Evolutionary conservation across 305 asterid species (phyloP).

Genomic region (Ajuga reptans): DNA sequence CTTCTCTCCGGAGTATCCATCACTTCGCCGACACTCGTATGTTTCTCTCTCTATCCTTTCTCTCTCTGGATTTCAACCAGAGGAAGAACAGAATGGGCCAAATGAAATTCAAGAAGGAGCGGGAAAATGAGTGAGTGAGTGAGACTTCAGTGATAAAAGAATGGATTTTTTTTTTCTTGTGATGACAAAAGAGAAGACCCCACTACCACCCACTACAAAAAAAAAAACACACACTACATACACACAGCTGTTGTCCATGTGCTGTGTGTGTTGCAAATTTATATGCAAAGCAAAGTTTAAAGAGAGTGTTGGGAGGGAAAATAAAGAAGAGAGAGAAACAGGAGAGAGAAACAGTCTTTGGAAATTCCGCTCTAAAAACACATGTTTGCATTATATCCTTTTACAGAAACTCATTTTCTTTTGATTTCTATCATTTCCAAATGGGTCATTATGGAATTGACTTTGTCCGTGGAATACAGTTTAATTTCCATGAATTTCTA

Average conservation of each 20-base stretch:
- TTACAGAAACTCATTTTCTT: conserved; percentile 7
- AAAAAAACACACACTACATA: conserved; percentile 7
- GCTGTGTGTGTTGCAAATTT: conserved; percentile 17
- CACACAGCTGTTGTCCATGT: conserved; percentile 37
- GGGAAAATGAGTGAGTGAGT: conserved; percentile 47
- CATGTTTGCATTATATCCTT: not conserved
- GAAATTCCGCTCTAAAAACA: conserved; percentile 14
- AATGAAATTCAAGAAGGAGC: conserved; percentile 59
- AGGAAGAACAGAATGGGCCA: conserved; percentile 24
- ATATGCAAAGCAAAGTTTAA: conserved; percentile 18
- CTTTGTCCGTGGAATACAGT: conserved; percentile 28
- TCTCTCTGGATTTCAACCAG: conserved; percentile 22
- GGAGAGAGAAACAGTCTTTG: not conserved
- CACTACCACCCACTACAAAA: conserved; percentile 40
- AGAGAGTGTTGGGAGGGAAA: conserved; percentile 28
- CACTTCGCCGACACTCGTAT: conserved; percentile 34
- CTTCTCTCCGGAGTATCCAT: conserved; percentile 86
- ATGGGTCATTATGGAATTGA: conserved; percentile 28
- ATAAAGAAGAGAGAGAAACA: not conserved
- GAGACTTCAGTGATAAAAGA: conserved; percentile 28
- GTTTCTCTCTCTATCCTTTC: conserved; percentile 23
- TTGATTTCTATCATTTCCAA: not conserved
- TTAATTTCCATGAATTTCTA: conserved; percentile 22
- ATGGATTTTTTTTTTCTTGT: conserved; percentile 49
- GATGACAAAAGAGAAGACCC: conserved; percentile 58